Percentiles rank a stretch among this genome's conserved stretches.
These are phyloP conservation scores for Lignosus rhinocerotis DNA, from an alignment of 1,284 basidiomycete genomes.

Conservation along the genomic window DNA sequence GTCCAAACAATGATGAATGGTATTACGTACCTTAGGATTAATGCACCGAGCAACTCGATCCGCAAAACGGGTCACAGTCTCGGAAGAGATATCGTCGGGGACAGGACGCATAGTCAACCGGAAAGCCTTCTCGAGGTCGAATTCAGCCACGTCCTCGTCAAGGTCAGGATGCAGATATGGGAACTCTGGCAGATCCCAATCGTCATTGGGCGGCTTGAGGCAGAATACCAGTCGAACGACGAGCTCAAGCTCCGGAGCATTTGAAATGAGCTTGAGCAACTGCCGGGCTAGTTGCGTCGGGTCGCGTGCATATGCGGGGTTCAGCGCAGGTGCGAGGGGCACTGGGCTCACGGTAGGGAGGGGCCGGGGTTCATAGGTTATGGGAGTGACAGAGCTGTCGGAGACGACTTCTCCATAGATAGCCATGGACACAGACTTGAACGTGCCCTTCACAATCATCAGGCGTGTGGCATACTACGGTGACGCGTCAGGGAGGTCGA, in stretches of 20 bases:
- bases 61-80: constrained; percentile 53
- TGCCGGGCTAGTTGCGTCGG: constrained; percentile 62
- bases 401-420: constrained; percentile 62
- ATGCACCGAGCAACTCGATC: constrained; percentile 51
- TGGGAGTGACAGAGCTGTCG: constrained; percentile 28
- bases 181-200: constrained; percentile 74
- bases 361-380: constrained; percentile 37
- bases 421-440: constrained; percentile 64
- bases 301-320: constrained; percentile 60
- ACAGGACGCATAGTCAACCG: constrained; percentile 55
- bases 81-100: constrained; percentile 47
- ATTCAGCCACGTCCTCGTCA: constrained; percentile 45
- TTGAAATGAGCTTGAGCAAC: constrained; percentile 59
- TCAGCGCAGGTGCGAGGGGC: constrained; percentile 49
- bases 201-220: constrained; percentile 69
- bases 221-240: constrained; percentile 73
- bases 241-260: constrained; percentile 59
- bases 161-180: constrained; percentile 66
- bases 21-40: constrained; percentile 49
- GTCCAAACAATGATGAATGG: not conserved
- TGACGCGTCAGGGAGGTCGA: constrained; percentile 3
- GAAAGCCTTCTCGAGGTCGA: constrained; percentile 56
- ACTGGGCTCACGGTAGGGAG: constrained; percentile 41
- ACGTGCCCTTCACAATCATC: constrained; percentile 75
- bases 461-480: constrained; percentile 71